Base-by-base conservation (phyloP, 192 early-diverging fungal species). In the Coemansia sp. region DNA sequence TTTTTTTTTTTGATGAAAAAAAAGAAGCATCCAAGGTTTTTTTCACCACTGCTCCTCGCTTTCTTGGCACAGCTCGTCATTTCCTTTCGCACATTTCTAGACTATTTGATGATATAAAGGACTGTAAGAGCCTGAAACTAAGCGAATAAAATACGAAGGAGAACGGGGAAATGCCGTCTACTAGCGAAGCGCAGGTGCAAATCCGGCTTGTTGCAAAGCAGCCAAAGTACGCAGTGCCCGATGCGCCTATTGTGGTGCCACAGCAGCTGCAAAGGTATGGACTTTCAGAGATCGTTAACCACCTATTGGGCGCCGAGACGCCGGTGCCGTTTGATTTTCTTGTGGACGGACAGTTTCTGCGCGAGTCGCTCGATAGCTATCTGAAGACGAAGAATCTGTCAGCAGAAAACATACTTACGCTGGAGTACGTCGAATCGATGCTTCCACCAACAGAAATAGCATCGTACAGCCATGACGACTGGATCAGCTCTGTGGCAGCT, bases 401-500 rank as follows among this genome's bases (percentile, higher is more conserved):
- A 25, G 74, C 61, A 73, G 94, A 98, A 85, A 92, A 93, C 57
- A 79, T 92, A 8, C 69, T 98, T 62, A 87, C 85, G 32, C 75
- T 98, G 43, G 93, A 98, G 79, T 97, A 95, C 83, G 87, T 97
- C n/a, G 91, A 94, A 73, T 90, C 92, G 9, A 87, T 92, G 83
- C 85, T 93, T 48, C 95, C 95, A 14, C 96, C 96, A 17, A 87
- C 83, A 14, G 84, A 86, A 48, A 71, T 93, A 35, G 87, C 89
- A 15, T 84, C 92, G 20, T 91, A 87, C 65, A 87, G 93, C 68
- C 94, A 95, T 64, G 94, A 97, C 66, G 96, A 98, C 74, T 98
- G 96, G 96, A 90, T 98, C 64, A 89, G 89, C 63, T 89, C 89
- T 25, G 91, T 92, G 10, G 58, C 67, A 0, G 70, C 73, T 9